phyloP scores from a whole-genome alignment of 129 eudicot genomes.

The Ambrosia artemisiifolia region DNA sequence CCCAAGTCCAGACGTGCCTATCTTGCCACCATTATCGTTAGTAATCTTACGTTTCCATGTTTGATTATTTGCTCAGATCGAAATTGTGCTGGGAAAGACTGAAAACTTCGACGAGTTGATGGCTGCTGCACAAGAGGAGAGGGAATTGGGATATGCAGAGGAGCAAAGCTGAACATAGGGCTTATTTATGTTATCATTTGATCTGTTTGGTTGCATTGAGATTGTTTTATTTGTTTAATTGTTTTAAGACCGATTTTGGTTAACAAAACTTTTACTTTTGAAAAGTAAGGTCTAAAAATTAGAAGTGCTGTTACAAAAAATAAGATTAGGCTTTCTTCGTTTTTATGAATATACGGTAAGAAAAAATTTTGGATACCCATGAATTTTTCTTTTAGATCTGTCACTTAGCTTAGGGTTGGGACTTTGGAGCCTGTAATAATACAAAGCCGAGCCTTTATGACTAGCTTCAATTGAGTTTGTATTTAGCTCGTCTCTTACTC shows the following conservation, averaged over 20 bases:
- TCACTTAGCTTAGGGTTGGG: no score
- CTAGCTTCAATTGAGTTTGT: not conserved
- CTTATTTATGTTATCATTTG: not conserved
- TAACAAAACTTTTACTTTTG: not conserved
- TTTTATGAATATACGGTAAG: no score
- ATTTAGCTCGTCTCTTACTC: not conserved
- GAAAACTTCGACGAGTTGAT: conserved; percentile 54
- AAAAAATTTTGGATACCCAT: no score
- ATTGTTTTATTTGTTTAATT: not conserved
- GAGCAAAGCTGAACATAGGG: conserved; percentile 28
- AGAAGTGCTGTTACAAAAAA: no score
- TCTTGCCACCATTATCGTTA: not conserved
- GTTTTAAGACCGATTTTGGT: not conserved
- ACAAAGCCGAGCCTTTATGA: no score
- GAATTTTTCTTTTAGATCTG: no score
- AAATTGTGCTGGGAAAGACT: conserved; percentile 48
- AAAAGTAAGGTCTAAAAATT: not conserved
- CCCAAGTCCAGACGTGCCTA: not conserved
- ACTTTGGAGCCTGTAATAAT: no score
- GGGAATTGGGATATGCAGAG: conserved; percentile 39
- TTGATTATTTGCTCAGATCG: conserved; percentile 32
- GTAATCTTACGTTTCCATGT: not conserved
- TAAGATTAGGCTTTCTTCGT: no score
- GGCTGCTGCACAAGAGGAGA: conserved; percentile 47
- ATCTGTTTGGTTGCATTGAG: not conserved